Conservation (phyloP, 192 early-diverging fungal species). For the Coemansia erecta region DNA sequence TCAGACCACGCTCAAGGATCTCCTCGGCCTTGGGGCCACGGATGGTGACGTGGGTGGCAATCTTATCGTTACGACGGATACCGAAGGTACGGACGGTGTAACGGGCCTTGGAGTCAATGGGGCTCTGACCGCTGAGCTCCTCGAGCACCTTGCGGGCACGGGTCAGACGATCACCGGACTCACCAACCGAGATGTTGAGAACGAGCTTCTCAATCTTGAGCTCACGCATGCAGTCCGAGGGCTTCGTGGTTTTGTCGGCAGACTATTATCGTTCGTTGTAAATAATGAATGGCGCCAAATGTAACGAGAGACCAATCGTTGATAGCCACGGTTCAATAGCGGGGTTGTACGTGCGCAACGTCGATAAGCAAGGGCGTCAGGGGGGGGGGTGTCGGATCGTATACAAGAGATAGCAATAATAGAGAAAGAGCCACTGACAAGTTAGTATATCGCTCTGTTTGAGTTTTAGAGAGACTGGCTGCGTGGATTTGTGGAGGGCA, state of each 20-base stretch:
- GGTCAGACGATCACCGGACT: constrained; percentile 98
- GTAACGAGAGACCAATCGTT: too few species aligned
- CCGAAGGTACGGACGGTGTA: constrained; percentile 99
- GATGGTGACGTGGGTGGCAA: constrained; percentile 97
- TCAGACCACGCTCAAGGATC: constrained; percentile 99
- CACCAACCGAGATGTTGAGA: constrained; percentile 99
- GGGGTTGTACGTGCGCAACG: too few species aligned
- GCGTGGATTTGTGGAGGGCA: too few species aligned
- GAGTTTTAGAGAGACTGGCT: too few species aligned
- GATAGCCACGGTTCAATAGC: too few species aligned
- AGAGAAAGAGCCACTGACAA: too few species aligned
- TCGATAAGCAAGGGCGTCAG: too few species aligned
- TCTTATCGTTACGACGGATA: constrained; percentile 99
- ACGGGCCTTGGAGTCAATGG: constrained; percentile 99
- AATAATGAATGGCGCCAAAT: too few species aligned
- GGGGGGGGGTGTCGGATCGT: too few species aligned
- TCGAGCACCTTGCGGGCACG: constrained; percentile 99
- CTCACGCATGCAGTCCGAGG: constrained; percentile 92
- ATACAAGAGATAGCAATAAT: too few species aligned
- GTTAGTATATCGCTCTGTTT: too few species aligned
- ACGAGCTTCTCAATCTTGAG: constrained; percentile 99
- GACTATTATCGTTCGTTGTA: constrained; percentile 16
- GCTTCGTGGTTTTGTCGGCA: constrained; percentile 70
- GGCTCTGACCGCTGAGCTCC: constrained; percentile 98
- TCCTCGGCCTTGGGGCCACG: constrained; percentile 94